These are phyloP conservation scores for Limnanthes douglasii DNA, from an alignment of 345 rosid species.

Conservation along the genomic window DNA sequence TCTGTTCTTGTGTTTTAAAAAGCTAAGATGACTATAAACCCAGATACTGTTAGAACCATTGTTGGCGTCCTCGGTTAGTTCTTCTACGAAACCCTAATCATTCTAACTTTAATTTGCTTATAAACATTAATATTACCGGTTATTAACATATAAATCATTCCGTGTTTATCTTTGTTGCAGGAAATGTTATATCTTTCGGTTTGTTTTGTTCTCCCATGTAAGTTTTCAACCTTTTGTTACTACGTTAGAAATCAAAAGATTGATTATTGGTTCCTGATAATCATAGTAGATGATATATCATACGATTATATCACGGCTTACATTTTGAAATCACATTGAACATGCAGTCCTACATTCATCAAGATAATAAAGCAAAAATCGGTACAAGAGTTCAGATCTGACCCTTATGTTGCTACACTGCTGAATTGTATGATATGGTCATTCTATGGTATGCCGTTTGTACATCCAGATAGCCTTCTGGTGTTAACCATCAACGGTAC, in stretches of 20 bases:
- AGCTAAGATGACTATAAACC: too few relatives aligned
- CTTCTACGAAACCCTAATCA: not conserved
- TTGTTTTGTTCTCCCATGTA: conserved; percentile 45
- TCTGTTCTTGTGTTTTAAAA: too few relatives aligned
- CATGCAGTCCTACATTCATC: conserved; percentile 37
- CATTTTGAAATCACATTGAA: not conserved
- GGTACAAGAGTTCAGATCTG: conserved; percentile 24
- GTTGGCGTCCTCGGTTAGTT: conserved; percentile 47
- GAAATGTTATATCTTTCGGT: conserved; percentile 53
- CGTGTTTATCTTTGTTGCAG: conserved; percentile 14
- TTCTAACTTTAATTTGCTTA: not conserved
- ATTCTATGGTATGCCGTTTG: conserved; percentile 34
- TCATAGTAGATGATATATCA: not conserved
- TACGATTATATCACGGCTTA: not conserved
- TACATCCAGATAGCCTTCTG: conserved; percentile 27
- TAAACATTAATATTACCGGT: not conserved
- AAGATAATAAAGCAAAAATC: conserved; percentile 20
- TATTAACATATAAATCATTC: not conserved
- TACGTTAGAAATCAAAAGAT: not conserved
- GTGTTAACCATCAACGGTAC: conserved; percentile 26
- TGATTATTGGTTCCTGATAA: conserved; percentile 2
- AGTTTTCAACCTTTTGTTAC: conserved; percentile 1
- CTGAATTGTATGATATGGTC: conserved; percentile 39
- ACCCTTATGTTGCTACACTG: conserved; percentile 34
- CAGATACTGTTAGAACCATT: conserved; percentile 21